Evolutionary conservation across 768 basidiomycete genomes (phyloP).

Genomic region (Lactarius evosmus): DNA sequence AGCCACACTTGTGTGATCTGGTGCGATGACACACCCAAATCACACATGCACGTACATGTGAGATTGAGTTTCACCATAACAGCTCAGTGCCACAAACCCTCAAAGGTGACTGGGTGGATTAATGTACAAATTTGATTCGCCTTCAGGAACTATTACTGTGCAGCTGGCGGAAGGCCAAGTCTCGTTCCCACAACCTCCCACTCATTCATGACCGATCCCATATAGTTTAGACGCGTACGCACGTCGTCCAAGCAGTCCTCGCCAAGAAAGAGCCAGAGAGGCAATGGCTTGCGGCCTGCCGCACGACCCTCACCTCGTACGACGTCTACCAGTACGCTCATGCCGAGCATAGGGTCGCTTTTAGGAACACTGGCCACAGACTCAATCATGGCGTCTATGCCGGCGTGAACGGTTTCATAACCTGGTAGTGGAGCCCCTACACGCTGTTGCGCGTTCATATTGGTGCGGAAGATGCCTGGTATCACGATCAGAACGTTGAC

Average conservation of each 20-base stretch:
- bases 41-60: background rate
- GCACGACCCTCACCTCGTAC: slow-evolving; percentile 33
- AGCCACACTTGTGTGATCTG: background rate
- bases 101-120: background rate
- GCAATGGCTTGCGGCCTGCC: slow-evolving; percentile 24
- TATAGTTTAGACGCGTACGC: slow-evolving; percentile 9
- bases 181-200: background rate
- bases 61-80: background rate
- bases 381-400: slow-evolving; percentile 5
- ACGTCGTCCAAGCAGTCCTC: slow-evolving; percentile 31
- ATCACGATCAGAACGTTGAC: slow-evolving; percentile 33
- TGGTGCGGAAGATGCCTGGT: slow-evolving; percentile 32
- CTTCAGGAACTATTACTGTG: background rate
- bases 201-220: background rate
- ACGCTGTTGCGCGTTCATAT: slow-evolving; percentile 9
- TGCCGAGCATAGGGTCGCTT: slow-evolving; percentile 32
- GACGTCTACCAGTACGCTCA: slow-evolving; percentile 31
- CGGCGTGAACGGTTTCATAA: slow-evolving; percentile 27
- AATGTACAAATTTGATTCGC: background rate
- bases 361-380: slow-evolving; percentile 17
- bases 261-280: slow-evolving; percentile 31
- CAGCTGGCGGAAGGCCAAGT: background rate
- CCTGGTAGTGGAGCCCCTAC: slow-evolving; percentile 18
- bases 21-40: background rate
- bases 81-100: background rate